A percentile compares a stretch with the other conserved stretches of the same genome.
Conservation (phyloP, 345 rosid species). For the Bretschneidera sinensis region DNA sequence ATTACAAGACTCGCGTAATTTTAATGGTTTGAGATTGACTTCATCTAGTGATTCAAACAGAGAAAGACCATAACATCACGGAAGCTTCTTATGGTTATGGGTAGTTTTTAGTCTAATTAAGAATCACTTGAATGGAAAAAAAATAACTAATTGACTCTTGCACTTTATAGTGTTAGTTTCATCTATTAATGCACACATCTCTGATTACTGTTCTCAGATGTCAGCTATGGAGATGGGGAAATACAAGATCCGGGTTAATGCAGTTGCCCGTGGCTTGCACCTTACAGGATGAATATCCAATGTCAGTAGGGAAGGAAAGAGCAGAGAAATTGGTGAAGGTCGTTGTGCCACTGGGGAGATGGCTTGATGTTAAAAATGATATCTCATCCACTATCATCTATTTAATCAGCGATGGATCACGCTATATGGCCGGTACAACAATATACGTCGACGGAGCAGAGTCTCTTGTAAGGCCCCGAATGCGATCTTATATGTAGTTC, state of each 20-base stretch:
- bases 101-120: too few species aligned
- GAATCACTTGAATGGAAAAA: too few species aligned
- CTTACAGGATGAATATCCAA: constrained; percentile 55
- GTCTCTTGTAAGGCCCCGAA: constrained; percentile 76
- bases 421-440: constrained; percentile 88
- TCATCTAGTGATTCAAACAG: too few species aligned
- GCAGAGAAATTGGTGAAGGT: constrained; percentile 61
- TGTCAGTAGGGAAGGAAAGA: constrained; percentile 57
- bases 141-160: too few species aligned
- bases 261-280: constrained; percentile 50
- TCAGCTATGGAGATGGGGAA: constrained; percentile 33
- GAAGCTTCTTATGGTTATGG: too few species aligned
- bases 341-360: constrained; percentile 55
- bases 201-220: constrained; percentile 13
- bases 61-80: too few species aligned
- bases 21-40: too few species aligned
- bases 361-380: constrained; percentile 67
- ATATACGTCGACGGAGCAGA: constrained; percentile 79
- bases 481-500: constrained; percentile 72
- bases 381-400: constrained; percentile 72
- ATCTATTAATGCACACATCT: background rate
- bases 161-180: too few species aligned
- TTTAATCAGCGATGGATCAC: constrained; percentile 72
- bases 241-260: constrained; percentile 31
- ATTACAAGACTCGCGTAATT: too few species aligned